Evolutionary conservation across 2,329 filamentous ascomycete species (phyloP), one percentile per base, ranked within the genome.

Genomic region (Fonsecaea pugnacius): DNA sequence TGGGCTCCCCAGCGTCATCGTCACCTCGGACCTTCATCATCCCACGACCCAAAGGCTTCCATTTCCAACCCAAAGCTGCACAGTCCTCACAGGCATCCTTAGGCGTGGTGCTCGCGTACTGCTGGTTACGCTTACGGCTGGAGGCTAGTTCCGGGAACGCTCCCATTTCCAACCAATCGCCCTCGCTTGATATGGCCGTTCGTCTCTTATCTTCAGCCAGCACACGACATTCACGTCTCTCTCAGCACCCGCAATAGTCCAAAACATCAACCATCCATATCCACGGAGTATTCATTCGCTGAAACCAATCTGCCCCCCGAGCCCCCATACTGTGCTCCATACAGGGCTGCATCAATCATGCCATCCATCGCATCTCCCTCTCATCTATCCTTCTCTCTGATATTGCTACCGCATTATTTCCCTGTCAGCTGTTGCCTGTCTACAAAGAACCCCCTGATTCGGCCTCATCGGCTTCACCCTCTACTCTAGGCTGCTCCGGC

Each of bases 291-390:
- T 48, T 24, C 55, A 48, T 33, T 21, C 27, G 55, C 55, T 58
- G 55, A 48, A 58, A 58, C 27, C 38, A 18, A 58, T 58, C 27
- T 48, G 21, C 55, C 32, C 43, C 43, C 10, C 24, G 16, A 58
- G 3, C 48, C 14, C 30, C 55, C 43, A 48, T 3, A 48, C 18
- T 10, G 18, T 21, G 55, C 38, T 43, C 38, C 38, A 9, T 43
- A 43, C 30, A 38, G 10, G 51, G 24, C 62, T 64, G 56, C 35
- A 40, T 55, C 32, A 43, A 43, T 55, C 61, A 64, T 64, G 62
- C 57, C 53, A 51, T 56, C 50, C 43, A 56, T 35, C 16, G 38
- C 51, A 43, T 56, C 51, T 57, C 32, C 51, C 35, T 32, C 40
- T 35, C 16, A 36, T 27, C 55, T 52, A 21, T 63, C 35, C 24